phyloP scores from a whole-genome alignment of 768 basidiomycete genomes.

The Baorangia bicolor region DNA sequence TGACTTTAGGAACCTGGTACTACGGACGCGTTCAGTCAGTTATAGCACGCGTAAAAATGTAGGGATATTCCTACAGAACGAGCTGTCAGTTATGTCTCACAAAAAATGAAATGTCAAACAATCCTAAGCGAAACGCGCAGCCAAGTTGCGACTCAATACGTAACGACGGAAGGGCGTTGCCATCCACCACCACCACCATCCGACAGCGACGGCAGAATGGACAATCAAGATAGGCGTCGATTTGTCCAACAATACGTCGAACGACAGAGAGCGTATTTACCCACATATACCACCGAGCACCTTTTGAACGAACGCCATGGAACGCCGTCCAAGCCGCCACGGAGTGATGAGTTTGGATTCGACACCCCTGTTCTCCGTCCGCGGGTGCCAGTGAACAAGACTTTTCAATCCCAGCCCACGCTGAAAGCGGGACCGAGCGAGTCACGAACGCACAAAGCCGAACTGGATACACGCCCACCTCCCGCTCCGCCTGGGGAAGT shows the following conservation, averaged over 20 bases:
- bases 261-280: constrained; percentile 46
- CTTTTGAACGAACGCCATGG: constrained; percentile 10
- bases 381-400: constrained; percentile 31
- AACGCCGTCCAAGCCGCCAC: constrained; percentile 12
- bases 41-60: neutral
- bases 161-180: neutral
- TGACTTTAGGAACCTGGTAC: neutral
- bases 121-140: neutral
- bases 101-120: constrained; percentile 3
- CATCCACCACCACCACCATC: neutral
- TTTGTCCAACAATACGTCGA: constrained; percentile 49
- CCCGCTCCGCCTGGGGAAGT: neutral
- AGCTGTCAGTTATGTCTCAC: neutral
- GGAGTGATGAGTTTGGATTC: constrained; percentile 38
- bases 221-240: constrained; percentile 39
- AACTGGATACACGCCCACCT: neutral
- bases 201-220: neutral
- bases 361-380: constrained; percentile 58
- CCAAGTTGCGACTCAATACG: too few species aligned
- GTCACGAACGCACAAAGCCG: neutral
- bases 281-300: constrained; percentile 45
- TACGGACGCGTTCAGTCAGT: neutral
- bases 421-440: neutral
- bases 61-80: neutral
- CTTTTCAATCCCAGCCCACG: neutral